A percentile compares a stretch with the other conserved stretches of the same genome.
Conservation (phyloP, 768 basidiomycete species). For the Pisolithus marmoratus region DNA sequence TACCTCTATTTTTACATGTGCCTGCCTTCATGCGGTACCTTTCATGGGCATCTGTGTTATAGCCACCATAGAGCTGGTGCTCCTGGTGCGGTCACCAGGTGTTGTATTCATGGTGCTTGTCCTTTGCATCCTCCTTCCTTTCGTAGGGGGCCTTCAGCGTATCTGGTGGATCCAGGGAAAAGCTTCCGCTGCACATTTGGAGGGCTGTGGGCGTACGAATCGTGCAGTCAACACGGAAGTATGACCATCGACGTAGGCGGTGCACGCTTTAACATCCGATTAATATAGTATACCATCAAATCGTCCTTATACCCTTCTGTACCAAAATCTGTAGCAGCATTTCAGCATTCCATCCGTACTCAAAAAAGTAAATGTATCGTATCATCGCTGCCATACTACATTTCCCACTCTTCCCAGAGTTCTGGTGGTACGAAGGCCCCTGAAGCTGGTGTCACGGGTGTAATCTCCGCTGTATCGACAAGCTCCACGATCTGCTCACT, state of each 20-base stretch:
- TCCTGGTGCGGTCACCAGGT: constrained; percentile 17
- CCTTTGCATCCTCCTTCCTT: constrained; percentile 15
- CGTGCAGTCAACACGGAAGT: not conserved
- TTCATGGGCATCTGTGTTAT: constrained; percentile 20
- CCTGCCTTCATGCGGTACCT: constrained; percentile 21
- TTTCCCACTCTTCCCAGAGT: constrained; percentile 75
- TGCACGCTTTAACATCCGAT: too few relatives aligned
- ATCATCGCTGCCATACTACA: constrained; percentile 28
- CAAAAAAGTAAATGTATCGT: not conserved
- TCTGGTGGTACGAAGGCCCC: constrained; percentile 13
- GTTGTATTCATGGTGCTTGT: constrained; percentile 13
- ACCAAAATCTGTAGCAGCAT: too few relatives aligned
- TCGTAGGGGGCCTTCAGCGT: constrained; percentile 9
- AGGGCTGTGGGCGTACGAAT: not conserved
- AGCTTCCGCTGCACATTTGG: not conserved
- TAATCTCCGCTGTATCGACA: constrained; percentile 59
- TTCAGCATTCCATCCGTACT: too few relatives aligned
- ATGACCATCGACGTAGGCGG: too few relatives aligned
- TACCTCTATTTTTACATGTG: constrained; percentile 6
- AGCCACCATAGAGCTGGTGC: constrained; percentile 11
- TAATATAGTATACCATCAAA: too few relatives aligned
- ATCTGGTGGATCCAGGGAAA: not conserved
- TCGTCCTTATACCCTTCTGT: too few relatives aligned
- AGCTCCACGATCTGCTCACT: constrained; percentile 66
- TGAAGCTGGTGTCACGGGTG: constrained; percentile 27